These are phyloP conservation scores for Akanthomyces muscarius DNA, from an alignment of 2,329 filamentous ascomycete species.

Conservation along the genomic window DNA sequence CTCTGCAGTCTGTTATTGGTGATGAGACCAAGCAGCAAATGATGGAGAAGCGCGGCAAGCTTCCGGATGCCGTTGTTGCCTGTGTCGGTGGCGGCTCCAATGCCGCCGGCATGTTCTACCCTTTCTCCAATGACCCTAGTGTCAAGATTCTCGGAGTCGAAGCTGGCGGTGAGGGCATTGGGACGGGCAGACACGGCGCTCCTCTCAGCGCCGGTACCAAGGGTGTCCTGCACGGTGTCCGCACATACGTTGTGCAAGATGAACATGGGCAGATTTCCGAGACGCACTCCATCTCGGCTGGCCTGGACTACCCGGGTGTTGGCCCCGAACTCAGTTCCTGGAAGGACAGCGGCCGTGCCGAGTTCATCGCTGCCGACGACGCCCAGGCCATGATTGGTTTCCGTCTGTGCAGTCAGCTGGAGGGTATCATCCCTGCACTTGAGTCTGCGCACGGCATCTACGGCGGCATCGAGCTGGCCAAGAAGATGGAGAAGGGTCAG, in stretches of 20 bases:
- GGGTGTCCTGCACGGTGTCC: conserved; percentile 91
- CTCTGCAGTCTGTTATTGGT: conserved; percentile 96
- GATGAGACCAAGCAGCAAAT: conserved; percentile 93
- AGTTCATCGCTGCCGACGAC: conserved; percentile 88
- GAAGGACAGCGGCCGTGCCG: conserved; percentile 86
- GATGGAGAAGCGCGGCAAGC: conserved; percentile 74
- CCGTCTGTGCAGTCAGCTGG: conserved; percentile 75
- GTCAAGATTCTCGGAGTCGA: conserved; percentile 93
- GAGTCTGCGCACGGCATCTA: conserved; percentile 92
- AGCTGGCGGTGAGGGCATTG: conserved; percentile 87
- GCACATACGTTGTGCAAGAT: conserved; percentile 93
- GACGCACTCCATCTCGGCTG: conserved; percentile 94
- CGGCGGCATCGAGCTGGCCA: conserved; percentile 83
- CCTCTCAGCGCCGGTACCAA: conserved; percentile 83
- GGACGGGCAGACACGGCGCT: conserved; percentile 80
- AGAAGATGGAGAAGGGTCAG: conserved; percentile 83
- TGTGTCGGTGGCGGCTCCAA: conserved; percentile 96
- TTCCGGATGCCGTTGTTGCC: conserved; percentile 93
- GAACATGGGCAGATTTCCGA: conserved; percentile 88
- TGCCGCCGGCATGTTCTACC: conserved; percentile 96
- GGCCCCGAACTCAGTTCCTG: conserved; percentile 87
- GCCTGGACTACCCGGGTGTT: conserved; percentile 94
- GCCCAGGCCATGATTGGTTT: conserved; percentile 87
- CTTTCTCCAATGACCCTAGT: conserved; percentile 77
- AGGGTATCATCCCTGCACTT: conserved; percentile 94